Base-by-base conservation (phyloP, 2,329 filamentous ascomycete species). In the Trichoderma breve region DNA sequence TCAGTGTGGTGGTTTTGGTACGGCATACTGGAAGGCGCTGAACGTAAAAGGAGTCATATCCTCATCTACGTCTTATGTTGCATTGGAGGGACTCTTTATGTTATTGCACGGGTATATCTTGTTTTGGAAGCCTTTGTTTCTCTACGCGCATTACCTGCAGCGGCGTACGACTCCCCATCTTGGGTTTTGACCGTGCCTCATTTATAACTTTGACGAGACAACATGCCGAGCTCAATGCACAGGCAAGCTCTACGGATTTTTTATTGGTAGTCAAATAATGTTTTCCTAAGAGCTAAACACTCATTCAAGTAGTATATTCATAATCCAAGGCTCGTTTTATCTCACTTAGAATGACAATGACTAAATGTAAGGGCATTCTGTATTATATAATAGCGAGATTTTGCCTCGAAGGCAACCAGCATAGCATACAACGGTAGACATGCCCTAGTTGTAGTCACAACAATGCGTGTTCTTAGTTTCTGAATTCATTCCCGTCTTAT, bases 1-100 rank as follows among this genome's bases (percentile, higher is more conserved):
- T 30, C 39, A 1, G 32, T 72, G 4, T 72, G 71, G 71, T 70
- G 58, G 71, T 70, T 70, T 11, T 72, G 58, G 66, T 70, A 70
- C 18, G 65, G 67, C 15, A 72, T 72, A 34, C 32, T 72, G 39
- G 65, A 58, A 12, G 71, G 71, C n/a, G 65, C 57, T 9, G 34
- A 32, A 4, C 30, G 71, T 12, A 53, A 60, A 26, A 43, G 64
- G 47, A 72, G 71, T 11, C 64, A 72, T 32, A 30, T 72, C 6
- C 39, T 72, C 0, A 60, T 70, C 5, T 72, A 57, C 18, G 34
- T 51, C 24, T 55, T 71, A 12, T 70, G 66, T 18, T 69, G 18
- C 55, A 55, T 69, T 21, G 66, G 66, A 1, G 71, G 66, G 9
- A 72, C 58, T 9, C n/a, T 70, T 8, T 72, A 72, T n/a, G 58